These are phyloP conservation scores for Didymella pomorum DNA, from an alignment of 2,329 filamentous ascomycete genomes.

Conservation along the genomic window DNA sequence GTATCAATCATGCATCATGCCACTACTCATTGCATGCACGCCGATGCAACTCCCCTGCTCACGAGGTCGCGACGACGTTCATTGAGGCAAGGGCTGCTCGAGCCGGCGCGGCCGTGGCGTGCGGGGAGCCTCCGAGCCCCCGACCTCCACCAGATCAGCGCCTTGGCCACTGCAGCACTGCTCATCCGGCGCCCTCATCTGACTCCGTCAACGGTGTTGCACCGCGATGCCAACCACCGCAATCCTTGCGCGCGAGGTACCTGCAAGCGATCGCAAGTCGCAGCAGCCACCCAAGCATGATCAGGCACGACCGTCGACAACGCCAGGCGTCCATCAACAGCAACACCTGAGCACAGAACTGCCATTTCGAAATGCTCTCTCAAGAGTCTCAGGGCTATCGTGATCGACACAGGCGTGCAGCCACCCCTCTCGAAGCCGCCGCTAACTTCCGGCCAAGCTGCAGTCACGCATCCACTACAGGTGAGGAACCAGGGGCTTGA, in stretches of 20 bases:
- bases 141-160: slow-evolving; percentile 10
- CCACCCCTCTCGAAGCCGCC: slow-evolving; percentile 33
- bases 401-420: slow-evolving; percentile 40
- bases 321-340: slow-evolving; percentile 21
- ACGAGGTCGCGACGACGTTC: slow-evolving; percentile 19
- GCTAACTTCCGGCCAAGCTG: slow-evolving; percentile 35
- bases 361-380: slow-evolving; percentile 4
- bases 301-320: neutral
- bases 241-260: neutral
- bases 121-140: slow-evolving; percentile 21
- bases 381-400: slow-evolving; percentile 15
- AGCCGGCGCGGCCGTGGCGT: slow-evolving; percentile 5
- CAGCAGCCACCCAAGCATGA: neutral
- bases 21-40: neutral
- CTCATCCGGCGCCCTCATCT: slow-evolving; percentile 26
- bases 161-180: slow-evolving; percentile 5
- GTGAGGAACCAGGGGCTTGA: slow-evolving; percentile 22
- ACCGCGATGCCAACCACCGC: slow-evolving; percentile 18
- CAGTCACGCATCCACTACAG: slow-evolving; percentile 32
- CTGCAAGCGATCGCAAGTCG: neutral
- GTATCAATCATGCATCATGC: neutral
- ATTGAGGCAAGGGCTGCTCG: slow-evolving; percentile 6
- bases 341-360: slow-evolving; percentile 17
- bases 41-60: neutral
- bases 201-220: slow-evolving; percentile 29